Base-by-base conservation (phyloP, 805 yeast species). In the Monosporozyma aquatica region DNA sequence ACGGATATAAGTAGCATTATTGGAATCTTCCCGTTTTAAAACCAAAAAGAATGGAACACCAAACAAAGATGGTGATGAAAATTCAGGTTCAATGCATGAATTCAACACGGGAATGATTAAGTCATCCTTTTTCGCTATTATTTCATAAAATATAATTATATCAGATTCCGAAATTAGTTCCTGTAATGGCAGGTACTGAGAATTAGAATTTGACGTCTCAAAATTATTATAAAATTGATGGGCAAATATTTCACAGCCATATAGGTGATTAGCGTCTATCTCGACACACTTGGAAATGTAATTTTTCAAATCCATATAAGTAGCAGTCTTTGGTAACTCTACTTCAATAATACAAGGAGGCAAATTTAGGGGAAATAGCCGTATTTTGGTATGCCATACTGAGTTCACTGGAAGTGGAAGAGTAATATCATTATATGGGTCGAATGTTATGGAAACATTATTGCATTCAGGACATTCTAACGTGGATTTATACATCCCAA, bases 401-500 rank as follows among this genome's bases (percentile, higher is more conserved):
- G 78, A 75, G 37, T 75, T 75, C 2, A 81, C 75, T 0, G 97
- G 97, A 20, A 90, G 67, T 0, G 97, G 97, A 35, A 90, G 65
- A 0, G 98, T 87, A 49, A 90, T 65, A 56, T 87, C 96, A 64
- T 79, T 86, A 56, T 78, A 90, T 0, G 98, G 97, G 59, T 90
- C 98, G 64, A 89, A 92, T 0, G 97, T 89, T 21, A 90, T 73
- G 22, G 94, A 82, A 6, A 84, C 74, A 51, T 81, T 81, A 15
- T 71, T 58, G 62, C 98, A 92, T 7, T 65, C 78, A 0, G 97
- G 97, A 57, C 98, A 90, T 10, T 82, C 72, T 42, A 92, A 68
- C 0, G 96, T 87, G 1, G 95, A 87, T 61, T 89, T 85, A 60
- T 90, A 92, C 54, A 87, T 57, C 0, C 97, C 97, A 8, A 89